phyloP scores from a whole-genome alignment of 2,329 filamentous ascomycete genomes.

The Fusarium incarnatum region DNA sequence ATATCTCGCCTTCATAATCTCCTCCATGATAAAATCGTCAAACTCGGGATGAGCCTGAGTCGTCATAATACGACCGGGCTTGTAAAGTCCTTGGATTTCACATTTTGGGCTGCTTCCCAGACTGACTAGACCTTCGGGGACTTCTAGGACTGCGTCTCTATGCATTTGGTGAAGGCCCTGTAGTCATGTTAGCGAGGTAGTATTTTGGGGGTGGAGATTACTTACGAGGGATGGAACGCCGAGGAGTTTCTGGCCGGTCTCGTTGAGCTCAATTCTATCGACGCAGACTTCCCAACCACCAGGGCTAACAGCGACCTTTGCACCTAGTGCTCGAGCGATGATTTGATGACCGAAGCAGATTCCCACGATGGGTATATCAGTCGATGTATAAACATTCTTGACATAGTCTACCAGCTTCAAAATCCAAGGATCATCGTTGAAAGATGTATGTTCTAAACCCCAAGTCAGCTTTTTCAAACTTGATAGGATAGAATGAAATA shows the following conservation, averaged over 20 bases:
- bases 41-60: conserved; percentile 61
- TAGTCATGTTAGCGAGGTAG: background rate
- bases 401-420: conserved; percentile 53
- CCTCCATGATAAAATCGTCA: conserved; percentile 52
- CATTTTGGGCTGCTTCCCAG: conserved; percentile 55
- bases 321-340: conserved; percentile 55
- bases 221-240: conserved; percentile 46
- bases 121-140: conserved; percentile 52
- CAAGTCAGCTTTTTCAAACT: background rate
- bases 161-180: conserved; percentile 59
- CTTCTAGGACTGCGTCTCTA: conserved; percentile 54
- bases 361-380: conserved; percentile 53
- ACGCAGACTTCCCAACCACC: conserved; percentile 59
- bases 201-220: too few relatives aligned
- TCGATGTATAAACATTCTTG: conserved; percentile 41
- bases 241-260: conserved; percentile 53
- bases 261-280: conserved; percentile 51
- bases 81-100: conserved; percentile 56
- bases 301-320: conserved; percentile 52
- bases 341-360: conserved; percentile 63
- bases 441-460: conserved; percentile 51
- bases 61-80: conserved; percentile 51
- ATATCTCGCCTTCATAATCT: conserved; percentile 47
- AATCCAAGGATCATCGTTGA: conserved; percentile 57
- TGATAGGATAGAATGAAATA: background rate